Percentiles rank a stretch among this genome's conserved stretches.
phyloP scores from a whole-genome alignment of 2,329 filamentous ascomycete genomes.

The Epichloe sp. region DNA sequence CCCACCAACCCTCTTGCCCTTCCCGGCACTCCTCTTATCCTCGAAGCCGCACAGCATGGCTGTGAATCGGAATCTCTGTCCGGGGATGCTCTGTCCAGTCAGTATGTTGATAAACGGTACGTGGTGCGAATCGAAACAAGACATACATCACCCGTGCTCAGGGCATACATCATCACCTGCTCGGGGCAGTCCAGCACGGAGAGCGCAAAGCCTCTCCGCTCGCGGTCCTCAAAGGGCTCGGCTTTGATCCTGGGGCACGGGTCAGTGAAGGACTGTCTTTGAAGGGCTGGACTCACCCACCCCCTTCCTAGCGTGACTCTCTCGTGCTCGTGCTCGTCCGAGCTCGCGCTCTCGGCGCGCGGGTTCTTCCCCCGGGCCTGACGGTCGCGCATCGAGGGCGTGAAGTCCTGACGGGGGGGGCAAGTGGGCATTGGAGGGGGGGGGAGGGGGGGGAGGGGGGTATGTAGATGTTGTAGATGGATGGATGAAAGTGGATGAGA shows the following conservation, averaged over 20 bases:
- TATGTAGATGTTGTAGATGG: too few relatives aligned
- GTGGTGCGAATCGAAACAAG: too few relatives aligned
- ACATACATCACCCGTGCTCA: constrained; percentile 40
- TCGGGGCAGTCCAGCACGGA: constrained; percentile 44
- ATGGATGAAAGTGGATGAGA: too few relatives aligned
- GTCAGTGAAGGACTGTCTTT: not conserved
- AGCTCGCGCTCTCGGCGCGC: constrained; percentile 21
- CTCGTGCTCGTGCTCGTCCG: constrained; percentile 9
- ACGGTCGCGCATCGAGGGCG: constrained; percentile 39
- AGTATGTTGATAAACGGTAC: not conserved
- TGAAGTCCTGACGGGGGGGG: constrained; percentile 10
- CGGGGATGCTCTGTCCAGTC: constrained; percentile 35
- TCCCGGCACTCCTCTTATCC: not conserved
- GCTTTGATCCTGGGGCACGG: constrained; percentile 3
- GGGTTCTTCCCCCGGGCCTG: constrained; percentile 46
- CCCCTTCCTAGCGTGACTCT: not conserved
- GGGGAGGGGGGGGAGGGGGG: too few relatives aligned
- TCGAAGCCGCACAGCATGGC: constrained; percentile 41
- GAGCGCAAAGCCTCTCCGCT: constrained; percentile 36
- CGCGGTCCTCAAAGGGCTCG: constrained; percentile 28
- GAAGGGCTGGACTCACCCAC: not conserved
- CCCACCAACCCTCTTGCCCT: not conserved
- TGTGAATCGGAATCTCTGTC: constrained; percentile 42
- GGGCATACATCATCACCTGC: constrained; percentile 45
- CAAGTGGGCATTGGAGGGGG: not conserved